A percentile compares a stretch with the other conserved stretches of the same genome.
phyloP scores from a whole-genome alignment of 345 rosid species.

The Clarkia xantiana region DNA sequence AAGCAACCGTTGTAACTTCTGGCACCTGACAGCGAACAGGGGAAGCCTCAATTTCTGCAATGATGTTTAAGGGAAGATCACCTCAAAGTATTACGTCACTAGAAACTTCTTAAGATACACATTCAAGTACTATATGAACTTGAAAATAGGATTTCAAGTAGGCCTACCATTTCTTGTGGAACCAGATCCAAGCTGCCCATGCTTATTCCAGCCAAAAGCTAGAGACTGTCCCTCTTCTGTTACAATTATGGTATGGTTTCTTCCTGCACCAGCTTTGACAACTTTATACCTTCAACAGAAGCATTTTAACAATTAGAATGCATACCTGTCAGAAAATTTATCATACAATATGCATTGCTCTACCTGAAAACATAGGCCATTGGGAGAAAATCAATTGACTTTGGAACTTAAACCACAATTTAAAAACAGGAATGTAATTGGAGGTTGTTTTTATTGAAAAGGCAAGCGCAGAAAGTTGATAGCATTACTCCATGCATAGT shows the following conservation, averaged over 20 bases:
- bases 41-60: constrained; percentile 58
- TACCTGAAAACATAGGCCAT: no score
- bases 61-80: constrained; percentile 3
- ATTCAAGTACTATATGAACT: no score
- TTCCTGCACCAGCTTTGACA: constrained; percentile 62
- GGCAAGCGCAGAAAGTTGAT: no score
- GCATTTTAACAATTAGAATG: neutral
- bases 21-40: constrained; percentile 75
- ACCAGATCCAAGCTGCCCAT: constrained; percentile 91
- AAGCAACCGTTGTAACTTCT: constrained; percentile 59
- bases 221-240: constrained; percentile 69
- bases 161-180: constrained; percentile 50
- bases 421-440: no score
- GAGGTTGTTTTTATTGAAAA: no score
- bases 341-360: no score
- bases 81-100: neutral
- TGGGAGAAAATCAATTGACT: no score
- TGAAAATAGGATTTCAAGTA: no score
- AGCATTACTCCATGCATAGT: no score
- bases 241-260: constrained; percentile 73
- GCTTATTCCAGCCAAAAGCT: constrained; percentile 94
- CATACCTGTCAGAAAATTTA: no score
- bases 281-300: constrained; percentile 48
- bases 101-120: no score
- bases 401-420: no score